Evolutionary conservation across 2,329 filamentous ascomycete species (phyloP).

Genomic region (Cladosporium sp.): DNA sequence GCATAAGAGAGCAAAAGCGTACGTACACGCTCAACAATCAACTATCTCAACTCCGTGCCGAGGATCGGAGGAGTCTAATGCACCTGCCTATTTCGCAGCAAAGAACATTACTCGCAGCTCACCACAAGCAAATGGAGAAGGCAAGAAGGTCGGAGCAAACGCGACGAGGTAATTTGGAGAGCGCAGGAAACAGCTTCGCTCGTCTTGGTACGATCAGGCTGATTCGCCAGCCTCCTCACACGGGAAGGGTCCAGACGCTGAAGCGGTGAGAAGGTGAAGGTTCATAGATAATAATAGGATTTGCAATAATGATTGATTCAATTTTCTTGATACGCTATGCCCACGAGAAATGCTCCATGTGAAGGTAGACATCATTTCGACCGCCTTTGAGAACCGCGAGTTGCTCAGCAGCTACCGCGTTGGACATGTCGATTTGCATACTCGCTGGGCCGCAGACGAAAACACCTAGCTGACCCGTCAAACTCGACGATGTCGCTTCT

Average conservation of each 20-base stretch:
- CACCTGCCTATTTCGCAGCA: conserved; percentile 17
- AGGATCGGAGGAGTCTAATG: conserved; percentile 13
- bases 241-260: conserved; percentile 14
- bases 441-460: conserved; percentile 48
- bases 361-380: conserved; percentile 43
- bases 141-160: conserved; percentile 10
- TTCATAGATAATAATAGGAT: neutral
- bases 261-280: neutral
- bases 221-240: conserved; percentile 18
- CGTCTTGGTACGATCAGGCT: conserved; percentile 12
- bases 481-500: neutral
- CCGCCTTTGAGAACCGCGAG: conserved; percentile 37
- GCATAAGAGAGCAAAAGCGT: conserved; percentile 13
- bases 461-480: conserved; percentile 29
- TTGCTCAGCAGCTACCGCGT: conserved; percentile 49
- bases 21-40: conserved; percentile 4
- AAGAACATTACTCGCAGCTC: conserved; percentile 12
- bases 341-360: conserved; percentile 51
- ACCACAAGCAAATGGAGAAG: conserved; percentile 18
- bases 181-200: conserved; percentile 11
- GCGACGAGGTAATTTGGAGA: conserved; percentile 16
- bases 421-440: conserved; percentile 51
- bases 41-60: conserved; percentile 10
- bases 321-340: conserved; percentile 28
- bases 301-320: neutral